Percentiles rank a stretch among this genome's conserved stretches.
These are phyloP conservation scores for Populus hybrid DNA, from an alignment of 441 rosid genomes.

Conservation along the genomic window DNA sequence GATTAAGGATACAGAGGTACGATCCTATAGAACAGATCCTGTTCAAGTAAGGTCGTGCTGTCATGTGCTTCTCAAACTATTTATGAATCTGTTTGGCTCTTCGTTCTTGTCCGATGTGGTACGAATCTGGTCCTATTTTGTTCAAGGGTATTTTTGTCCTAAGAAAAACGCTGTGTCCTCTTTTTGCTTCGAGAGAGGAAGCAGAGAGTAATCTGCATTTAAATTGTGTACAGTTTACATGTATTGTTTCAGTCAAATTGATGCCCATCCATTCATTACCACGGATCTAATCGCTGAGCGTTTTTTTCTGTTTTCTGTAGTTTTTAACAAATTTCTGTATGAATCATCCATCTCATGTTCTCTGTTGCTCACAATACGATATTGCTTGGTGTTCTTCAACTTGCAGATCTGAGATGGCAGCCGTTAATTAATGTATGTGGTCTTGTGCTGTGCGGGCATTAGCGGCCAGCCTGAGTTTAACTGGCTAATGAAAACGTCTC, in stretches of 20 bases:
- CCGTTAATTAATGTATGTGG: neutral
- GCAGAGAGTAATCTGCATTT: neutral
- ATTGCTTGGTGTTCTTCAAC: neutral
- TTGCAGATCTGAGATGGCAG: neutral
- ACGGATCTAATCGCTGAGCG: neutral
- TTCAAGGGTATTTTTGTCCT: no score
- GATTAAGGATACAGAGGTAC: neutral
- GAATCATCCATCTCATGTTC: neutral
- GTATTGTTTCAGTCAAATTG: neutral
- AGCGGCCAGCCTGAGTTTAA: no score
- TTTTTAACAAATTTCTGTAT: neutral
- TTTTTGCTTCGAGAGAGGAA: no score
- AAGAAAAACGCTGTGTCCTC: no score
- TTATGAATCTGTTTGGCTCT: no score
- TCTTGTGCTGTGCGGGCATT: no score
- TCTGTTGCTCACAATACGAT: neutral
- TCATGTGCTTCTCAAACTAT: fast-evolving
- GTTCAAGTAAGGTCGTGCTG: conserved; percentile 7
- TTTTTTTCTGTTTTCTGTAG: neutral
- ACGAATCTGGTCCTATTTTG: no score
- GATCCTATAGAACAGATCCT: conserved; percentile 14
- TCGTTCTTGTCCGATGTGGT: no score
- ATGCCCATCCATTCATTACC: neutral
- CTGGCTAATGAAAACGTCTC: no score
- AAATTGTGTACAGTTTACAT: neutral